A percentile compares a stretch with the other conserved stretches of the same genome.
Conservation (phyloP, 2,329 filamentous ascomycete genomes). For the Gnomoniopsis sp. region DNA sequence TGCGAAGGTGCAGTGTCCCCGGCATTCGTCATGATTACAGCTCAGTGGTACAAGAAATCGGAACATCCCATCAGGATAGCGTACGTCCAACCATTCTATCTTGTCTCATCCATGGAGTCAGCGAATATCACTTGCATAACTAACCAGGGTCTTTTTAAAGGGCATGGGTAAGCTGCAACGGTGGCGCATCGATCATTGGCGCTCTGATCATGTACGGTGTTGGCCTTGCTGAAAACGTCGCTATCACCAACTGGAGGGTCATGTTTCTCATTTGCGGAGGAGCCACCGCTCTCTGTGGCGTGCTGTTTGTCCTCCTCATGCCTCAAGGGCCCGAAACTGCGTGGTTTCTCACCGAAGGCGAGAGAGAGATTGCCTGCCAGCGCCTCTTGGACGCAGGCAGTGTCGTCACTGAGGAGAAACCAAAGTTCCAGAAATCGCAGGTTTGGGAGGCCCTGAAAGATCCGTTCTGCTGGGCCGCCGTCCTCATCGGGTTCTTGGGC, state of each 20-base stretch:
- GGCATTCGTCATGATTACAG: constrained; percentile 31
- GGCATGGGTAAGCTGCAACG: constrained; percentile 26
- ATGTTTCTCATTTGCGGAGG: constrained; percentile 10
- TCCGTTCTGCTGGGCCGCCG: background rate
- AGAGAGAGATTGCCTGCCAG: background rate
- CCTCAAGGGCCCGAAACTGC: background rate
- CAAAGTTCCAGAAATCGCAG: background rate
- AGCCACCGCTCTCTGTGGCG: background rate
- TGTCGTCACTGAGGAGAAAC: background rate
- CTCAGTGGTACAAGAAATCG: constrained; percentile 27
- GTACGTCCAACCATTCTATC: background rate
- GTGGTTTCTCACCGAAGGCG: constrained; percentile 1
- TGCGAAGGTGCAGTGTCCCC: constrained; percentile 29
- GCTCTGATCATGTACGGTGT: constrained; percentile 23
- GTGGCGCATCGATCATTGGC: constrained; percentile 27
- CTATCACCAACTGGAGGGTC: constrained; percentile 9
- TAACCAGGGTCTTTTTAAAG: constrained; percentile 21
- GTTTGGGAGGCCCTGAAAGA: background rate
- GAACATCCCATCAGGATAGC: constrained; percentile 30
- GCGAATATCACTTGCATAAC: background rate
- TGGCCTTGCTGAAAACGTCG: background rate
- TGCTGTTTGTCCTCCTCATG: background rate
- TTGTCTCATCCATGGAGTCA: too few species aligned
- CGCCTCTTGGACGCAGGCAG: background rate
- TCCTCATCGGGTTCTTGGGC: background rate